Conservation (phyloP, 352 stramenopile species). For the Phytophthora pluvialis region DNA sequence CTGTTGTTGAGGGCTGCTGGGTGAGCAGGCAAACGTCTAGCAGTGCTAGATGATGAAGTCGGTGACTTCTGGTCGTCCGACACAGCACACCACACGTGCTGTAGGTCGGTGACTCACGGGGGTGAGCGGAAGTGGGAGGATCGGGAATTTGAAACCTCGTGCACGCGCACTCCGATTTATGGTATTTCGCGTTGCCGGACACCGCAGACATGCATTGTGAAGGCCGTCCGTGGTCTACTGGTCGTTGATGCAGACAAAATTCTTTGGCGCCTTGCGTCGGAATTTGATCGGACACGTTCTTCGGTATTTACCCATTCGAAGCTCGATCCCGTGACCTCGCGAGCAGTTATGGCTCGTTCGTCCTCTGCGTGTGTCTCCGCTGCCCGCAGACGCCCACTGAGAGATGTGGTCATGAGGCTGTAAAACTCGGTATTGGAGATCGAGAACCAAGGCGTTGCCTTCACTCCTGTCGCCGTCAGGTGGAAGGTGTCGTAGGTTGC, state of each 20-base stretch:
- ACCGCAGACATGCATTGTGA: too few relatives aligned
- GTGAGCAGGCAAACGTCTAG: too few relatives aligned
- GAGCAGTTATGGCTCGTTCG: neutral
- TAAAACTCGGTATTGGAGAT: constrained; percentile 1
- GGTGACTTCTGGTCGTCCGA: too few relatives aligned
- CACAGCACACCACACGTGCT: too few relatives aligned
- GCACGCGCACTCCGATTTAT: too few relatives aligned
- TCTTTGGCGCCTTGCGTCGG: constrained; percentile 15
- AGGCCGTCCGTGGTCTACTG: too few relatives aligned
- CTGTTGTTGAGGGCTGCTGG: too few relatives aligned
- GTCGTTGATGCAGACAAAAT: constrained; percentile 7
- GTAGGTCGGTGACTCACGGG: too few relatives aligned
- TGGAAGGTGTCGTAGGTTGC: neutral
- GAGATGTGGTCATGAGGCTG: neutral
- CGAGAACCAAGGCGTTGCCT: neutral
- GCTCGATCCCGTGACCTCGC: neutral
- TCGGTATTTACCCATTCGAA: constrained; percentile 8
- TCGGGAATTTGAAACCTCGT: too few relatives aligned
- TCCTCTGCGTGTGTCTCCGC: neutral
- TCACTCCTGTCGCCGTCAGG: neutral
- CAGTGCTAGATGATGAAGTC: too few relatives aligned
- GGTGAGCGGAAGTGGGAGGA: too few relatives aligned
- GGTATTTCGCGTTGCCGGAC: too few relatives aligned
- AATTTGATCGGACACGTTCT: constrained; percentile 1
- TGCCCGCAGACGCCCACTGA: neutral